Base-by-base conservation (phyloP, 75 land plant genomes). In the Pinus tabuliformis region DNA sequence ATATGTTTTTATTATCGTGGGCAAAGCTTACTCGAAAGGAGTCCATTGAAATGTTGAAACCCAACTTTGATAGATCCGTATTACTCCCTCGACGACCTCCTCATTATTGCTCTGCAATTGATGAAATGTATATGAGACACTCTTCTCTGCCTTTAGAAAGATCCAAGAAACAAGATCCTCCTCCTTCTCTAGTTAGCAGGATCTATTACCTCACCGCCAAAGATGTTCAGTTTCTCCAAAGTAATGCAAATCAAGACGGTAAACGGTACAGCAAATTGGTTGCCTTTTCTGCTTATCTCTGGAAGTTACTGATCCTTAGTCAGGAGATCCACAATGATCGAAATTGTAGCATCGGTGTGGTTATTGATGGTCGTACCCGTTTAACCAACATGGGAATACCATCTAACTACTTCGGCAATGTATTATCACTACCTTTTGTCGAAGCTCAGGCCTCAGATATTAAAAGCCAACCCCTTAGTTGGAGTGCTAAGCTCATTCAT, bases 1-100 rank as follows among this genome's bases (percentile, higher is more conserved):
- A 87, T 82, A 84, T 84, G 89, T 87, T 87, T 45, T 39, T 87
- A 4, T 72, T 79, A 4, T 70, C 83, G 17, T 87, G 86, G 86
- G 79, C 89, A 1, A 80, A 84, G 62, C 77, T 49, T 14, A 79
- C 89, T 16, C 56, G 17, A n/a, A 66, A 66, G 17, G 71, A 75
- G 45, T 65, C 79, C 3, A 1, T 52, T 3, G 22, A 4, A 20
- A 1, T 52, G 26, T 26, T 26, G 36, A 16, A n/a, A 7, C 89
- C 85, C 14, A 77, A 76, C 37, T 81, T 83, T 73, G 73, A 74
- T 4, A 79, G 85, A 4, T 83, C 85, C 15, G 65, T 81, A 1
- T 78, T 87, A 14, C 42, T 16, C 61, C 76, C 88, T 15, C 70
- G 85, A 3, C 71, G 70, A 0, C 88, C 78, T 9, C 62, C 22